Evolutionary conservation across 192 early-diverging fungal genomes (phyloP).

Genomic region (Backusella luteola): DNA sequence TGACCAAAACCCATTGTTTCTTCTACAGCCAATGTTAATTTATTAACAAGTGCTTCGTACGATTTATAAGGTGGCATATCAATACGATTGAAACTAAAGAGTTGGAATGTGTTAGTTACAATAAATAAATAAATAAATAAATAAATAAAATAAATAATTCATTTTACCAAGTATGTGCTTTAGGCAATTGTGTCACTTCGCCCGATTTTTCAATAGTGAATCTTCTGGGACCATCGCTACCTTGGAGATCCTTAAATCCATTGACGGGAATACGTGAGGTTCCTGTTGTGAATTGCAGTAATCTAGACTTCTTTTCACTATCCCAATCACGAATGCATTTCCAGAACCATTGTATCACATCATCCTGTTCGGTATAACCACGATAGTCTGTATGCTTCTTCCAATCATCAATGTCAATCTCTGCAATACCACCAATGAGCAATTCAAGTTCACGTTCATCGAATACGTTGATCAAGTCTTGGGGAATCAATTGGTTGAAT

Average conservation of each 20-base stretch:
- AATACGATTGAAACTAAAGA: slow-evolving; percentile 87
- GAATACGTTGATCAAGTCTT: slow-evolving; percentile 93
- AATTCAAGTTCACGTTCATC: slow-evolving; percentile 97
- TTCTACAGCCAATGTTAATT: slow-evolving; percentile 85
- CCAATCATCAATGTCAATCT: slow-evolving; percentile 98
- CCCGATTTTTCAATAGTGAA: slow-evolving; percentile 97
- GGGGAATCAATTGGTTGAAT: slow-evolving; percentile 95
- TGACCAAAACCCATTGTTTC: slow-evolving; percentile 95
- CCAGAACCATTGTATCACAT: slow-evolving; percentile 97
- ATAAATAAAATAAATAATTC: no score
- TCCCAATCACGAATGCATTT: slow-evolving; percentile 87
- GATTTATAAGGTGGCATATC: slow-evolving; percentile 92
- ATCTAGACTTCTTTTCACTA: slow-evolving; percentile 88
- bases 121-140: neutral
- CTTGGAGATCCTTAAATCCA: slow-evolving; percentile 98
- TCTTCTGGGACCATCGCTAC: slow-evolving; percentile 90
- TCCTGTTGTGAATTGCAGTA: slow-evolving; percentile 97
- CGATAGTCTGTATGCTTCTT: slow-evolving; percentile 98
- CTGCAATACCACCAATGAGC: slow-evolving; percentile 93
- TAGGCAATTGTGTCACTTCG: slow-evolving; percentile 81
- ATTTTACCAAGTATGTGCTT: slow-evolving; percentile 87
- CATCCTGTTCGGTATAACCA: slow-evolving; percentile 96
- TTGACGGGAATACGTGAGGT: slow-evolving; percentile 98
- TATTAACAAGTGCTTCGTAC: slow-evolving; percentile 62
- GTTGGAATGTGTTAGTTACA: no score